phyloP scores from a whole-genome alignment of 495 filamentous ascomycete species.

The Penicillium crystallinum region DNA sequence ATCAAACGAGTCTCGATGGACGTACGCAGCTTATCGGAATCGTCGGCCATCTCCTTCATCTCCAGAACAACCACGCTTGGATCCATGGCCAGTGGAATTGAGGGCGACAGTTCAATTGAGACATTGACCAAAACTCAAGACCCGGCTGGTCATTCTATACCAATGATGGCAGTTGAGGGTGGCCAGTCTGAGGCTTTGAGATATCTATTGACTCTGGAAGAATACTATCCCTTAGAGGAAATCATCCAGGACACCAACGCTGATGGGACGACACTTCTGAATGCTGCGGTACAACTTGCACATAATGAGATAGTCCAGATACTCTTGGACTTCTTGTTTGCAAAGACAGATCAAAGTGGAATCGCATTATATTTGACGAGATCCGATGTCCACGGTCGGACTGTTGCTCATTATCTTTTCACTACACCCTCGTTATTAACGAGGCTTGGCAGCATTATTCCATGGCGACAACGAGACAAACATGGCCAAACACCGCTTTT shows the following conservation, averaged over 20 bases:
- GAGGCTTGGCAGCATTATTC: conserved; percentile 67
- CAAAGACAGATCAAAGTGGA: conserved; percentile 44
- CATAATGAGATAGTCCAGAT: conserved; percentile 67
- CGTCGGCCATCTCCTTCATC: conserved; percentile 69
- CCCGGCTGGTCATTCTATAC: conserved; percentile 73
- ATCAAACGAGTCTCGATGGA: conserved; percentile 86
- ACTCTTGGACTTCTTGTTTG: conserved; percentile 62
- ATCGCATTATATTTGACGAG: conserved; percentile 62
- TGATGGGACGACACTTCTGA: conserved; percentile 84
- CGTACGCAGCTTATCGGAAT: conserved; percentile 78
- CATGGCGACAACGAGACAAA: conserved; percentile 88
- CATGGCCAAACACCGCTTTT: conserved; percentile 97
- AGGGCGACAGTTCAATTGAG: conserved; percentile 82
- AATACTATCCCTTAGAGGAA: conserved; percentile 63
- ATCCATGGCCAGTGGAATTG: conserved; percentile 65
- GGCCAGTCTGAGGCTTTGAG: conserved; percentile 61
- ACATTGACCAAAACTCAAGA: conserved; percentile 77
- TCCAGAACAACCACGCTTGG: conserved; percentile 73
- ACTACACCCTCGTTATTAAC: conserved; percentile 76
- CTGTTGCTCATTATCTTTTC: conserved; percentile 93
- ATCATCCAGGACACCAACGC: conserved; percentile 80
- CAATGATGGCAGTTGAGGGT: conserved; percentile 94
- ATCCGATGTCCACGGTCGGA: conserved; percentile 81
- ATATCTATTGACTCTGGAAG: conserved; percentile 70
- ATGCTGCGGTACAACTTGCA: conserved; percentile 90